phyloP scores from a whole-genome alignment of 2,329 filamentous ascomycete genomes.

The Teratosphaeria pseudoeucalypti region DNA sequence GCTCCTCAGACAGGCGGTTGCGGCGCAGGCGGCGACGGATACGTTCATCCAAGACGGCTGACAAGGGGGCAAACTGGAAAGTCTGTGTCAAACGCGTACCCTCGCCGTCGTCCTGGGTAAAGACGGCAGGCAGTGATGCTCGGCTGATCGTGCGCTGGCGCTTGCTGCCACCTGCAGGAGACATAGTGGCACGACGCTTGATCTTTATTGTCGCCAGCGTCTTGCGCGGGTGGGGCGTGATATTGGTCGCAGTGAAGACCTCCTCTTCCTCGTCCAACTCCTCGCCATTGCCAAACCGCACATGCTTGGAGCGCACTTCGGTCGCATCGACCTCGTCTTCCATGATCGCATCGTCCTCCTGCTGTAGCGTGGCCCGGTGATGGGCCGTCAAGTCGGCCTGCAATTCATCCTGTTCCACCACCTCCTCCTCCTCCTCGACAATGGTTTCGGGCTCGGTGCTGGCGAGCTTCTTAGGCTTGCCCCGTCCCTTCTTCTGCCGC shows the following conservation, averaged over 20 bases:
- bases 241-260: constrained; percentile 19
- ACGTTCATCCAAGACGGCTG: constrained; percentile 22
- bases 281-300: constrained; percentile 20
- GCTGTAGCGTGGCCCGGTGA: background rate
- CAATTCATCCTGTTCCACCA: constrained; percentile 7
- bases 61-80: constrained; percentile 21
- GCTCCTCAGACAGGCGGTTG: constrained; percentile 29
- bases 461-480: constrained; percentile 4
- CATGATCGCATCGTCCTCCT: constrained; percentile 6
- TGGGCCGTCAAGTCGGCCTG: background rate
- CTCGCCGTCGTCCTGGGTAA: constrained; percentile 12
- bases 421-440: constrained; percentile 19
- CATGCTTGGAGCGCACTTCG: constrained; percentile 15
- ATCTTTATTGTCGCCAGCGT: constrained; percentile 11
- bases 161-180: constrained; percentile 14
- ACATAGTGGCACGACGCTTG: constrained; percentile 23
- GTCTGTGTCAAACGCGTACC: constrained; percentile 12
- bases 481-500: constrained; percentile 11
- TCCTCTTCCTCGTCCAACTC: constrained; percentile 8
- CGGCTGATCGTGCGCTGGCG: constrained; percentile 18
- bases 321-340: constrained; percentile 8
- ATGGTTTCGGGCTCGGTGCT: constrained; percentile 18
- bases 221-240: constrained; percentile 24
- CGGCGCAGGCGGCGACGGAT: constrained; percentile 29
- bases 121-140: constrained; percentile 21